Base-by-base conservation (phyloP, 2,329 filamentous ascomycete genomes). In the Lachnellula arida region DNA sequence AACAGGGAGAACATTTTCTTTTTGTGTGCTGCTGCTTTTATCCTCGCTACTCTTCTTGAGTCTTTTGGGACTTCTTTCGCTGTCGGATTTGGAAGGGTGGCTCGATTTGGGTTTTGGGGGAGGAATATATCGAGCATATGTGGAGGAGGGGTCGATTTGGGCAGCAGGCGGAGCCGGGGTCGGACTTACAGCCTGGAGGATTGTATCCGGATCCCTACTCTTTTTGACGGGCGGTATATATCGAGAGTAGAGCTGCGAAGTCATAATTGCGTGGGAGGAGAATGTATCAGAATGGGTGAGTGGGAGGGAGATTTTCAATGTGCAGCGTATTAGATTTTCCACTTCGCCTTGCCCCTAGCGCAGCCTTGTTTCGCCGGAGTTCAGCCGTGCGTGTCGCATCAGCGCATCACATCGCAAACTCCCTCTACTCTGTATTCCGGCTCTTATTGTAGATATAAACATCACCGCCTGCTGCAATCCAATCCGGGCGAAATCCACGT, bases 91-190 rank as follows among this genome's bases (percentile, higher is more conserved):
- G 55, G 57, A n/a, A 51, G 19, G 25, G 40, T 5, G 35, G 39
- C n/a, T 25, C 43, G 42, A 17, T 50, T 58, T 63, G 7, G 50
- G 19, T 44, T 66, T 68, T 9, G 61, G 56, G n/a, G 65, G 56
- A 28, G 66, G 67, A 35, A 68, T 54, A 58, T 68, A 70, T 57
- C 67, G 62, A n/a, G 62, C 56, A 54, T 68, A 69, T 7, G 63
- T 66, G 37, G 63, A 57, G 34, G 65, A 70, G 11, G 66, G 65
- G 65, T 68, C 66, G 14, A 54, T 52, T 47, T 43, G 55, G 39
- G 59, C 65, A 22, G 57, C 49, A 51, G 60, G 56, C 50, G 57
- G 55, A 48, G 59, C 32, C 47, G 48, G 46, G 32, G 46, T 7
- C 23, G 53, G 55, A 15, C 35, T 48, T 34, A 32, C 9, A 32